Evolutionary conservation across 2,329 filamentous ascomycete species (phyloP), one percentile per base, ranked within the genome.

Genomic region (Pseudomassariella vexata): DNA sequence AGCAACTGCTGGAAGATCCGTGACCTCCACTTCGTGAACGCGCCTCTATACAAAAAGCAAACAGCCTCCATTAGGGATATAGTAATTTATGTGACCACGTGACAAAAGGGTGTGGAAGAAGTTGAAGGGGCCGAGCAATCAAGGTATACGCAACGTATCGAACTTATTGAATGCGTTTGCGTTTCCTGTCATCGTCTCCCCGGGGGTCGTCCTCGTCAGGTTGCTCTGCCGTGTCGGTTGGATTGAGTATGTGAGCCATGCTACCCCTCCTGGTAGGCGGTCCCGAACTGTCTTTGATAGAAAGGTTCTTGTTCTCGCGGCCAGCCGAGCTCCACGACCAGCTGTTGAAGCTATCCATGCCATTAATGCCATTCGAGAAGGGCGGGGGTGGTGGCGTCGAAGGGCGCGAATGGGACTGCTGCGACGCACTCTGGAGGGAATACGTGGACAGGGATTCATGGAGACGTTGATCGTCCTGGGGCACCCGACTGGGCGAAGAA

Each of bases 241-340:
- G 73, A 45, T 78, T 78, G n/a, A 78, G 57, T 12, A 78, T 78
- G 38, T 78, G 73, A 1, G 73, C 73, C 72, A 78, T 77, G 53
- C 73, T 78, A 16, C 73, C 72, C 30, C 73, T 57, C 27, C 73
- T 57, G 0, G 73, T 78, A 1, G 71, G 68, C 2, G 73, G 73
- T 1, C 62, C 70, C 2, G 73, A 78, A 37, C 67, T 66, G 42
- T 78, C 73, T 39, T 65, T 70, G 27, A 75, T 49, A 4, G 61
- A 53, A 7, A 76, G 56, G 14, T 65, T 68, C 48, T 69, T 70
- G 35, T 65, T 65, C 30, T 69, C 70, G 25, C 67, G 62, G 41
- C 58, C 65, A 5, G 68, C 67, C 20, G 66, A 64, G 35, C 62
- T 64, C 73, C 73, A 78, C 3, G 68, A 70, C 71, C 73, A 78